Percentiles rank a stretch among this genome's conserved stretches.
These are phyloP conservation scores for Ligustrum vulgare DNA, from an alignment of 257 asterid species.

Conservation along the genomic window DNA sequence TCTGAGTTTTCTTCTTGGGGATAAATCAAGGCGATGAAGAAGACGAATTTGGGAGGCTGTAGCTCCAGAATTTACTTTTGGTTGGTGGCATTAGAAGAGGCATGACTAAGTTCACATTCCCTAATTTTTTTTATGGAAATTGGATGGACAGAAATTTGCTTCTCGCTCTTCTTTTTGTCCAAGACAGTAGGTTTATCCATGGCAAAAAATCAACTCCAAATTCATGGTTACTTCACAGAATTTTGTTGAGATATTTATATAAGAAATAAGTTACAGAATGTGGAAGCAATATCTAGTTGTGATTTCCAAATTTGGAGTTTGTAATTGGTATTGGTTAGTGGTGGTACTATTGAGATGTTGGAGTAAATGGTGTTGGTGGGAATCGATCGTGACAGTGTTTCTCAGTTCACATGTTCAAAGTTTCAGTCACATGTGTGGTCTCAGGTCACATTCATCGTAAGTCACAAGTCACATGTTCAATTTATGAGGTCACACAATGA, in stretches of 20 bases:
- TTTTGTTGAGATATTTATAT: not conserved
- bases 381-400: too few relatives aligned
- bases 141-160: conserved; percentile 75
- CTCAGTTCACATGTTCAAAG: too few relatives aligned
- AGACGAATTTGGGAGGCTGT: conserved; percentile 63
- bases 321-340: too few relatives aligned
- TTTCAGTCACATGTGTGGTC: too few relatives aligned
- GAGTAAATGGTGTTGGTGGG: too few relatives aligned
- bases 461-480: too few relatives aligned
- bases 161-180: conserved; percentile 43
- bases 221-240: not conserved
- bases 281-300: too few relatives aligned
- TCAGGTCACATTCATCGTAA: too few relatives aligned
- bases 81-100: conserved; percentile 32
- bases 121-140: conserved; percentile 35
- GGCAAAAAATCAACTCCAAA: not conserved
- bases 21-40: conserved; percentile 46
- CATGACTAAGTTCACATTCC: not conserved
- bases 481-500: too few relatives aligned
- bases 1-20: conserved; percentile 28
- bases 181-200: not conserved
- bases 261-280: too few relatives aligned
- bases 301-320: too few relatives aligned
- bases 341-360: too few relatives aligned
- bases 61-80: conserved; percentile 40